Evolutionary conservation across 148 eudicot genomes (phyloP), one percentile per base, ranked within the genome.

Genomic region (Camellia sinensis): DNA sequence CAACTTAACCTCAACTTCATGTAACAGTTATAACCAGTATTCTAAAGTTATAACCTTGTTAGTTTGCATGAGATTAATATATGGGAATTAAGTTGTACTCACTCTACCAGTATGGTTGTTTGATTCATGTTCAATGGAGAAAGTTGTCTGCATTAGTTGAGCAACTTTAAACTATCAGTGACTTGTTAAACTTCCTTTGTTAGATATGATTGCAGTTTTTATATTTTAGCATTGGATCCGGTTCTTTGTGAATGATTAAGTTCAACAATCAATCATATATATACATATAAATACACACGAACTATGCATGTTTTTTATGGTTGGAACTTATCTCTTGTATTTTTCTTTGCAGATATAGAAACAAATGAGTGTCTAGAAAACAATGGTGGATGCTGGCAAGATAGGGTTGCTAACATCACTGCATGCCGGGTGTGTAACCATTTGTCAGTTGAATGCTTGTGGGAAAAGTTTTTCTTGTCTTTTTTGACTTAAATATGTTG

Each of bases 371-470:
- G 99, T 85, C 79, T 92, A 46, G 89, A 86, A 74, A 89, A 91
- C 85, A 92, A 96, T 82, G 99, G 99, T 14, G 98, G 98, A 74
- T 95, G 98, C 85, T 95, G 98, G 98, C 82, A 89, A 79, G 94
- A 95, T 82, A 93, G 85, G 83, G 68, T 82, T 81, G 79, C 88
- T 69, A 95, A 93, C 77, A 83, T 95, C 78, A 90, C 98, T 72
- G 97, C 98, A 59, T 95, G 98, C 89, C 92, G 90, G 92, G 98
- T 95, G 86, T 70, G 78, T 63, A 71, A 19, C 57, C 50, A 50
- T 81, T 67, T 75, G 44, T 43, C 19, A 19, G n/a, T n/a, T 29
- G 6, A 59, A 57, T 76, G 46, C 50, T 29, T 53, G 64, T 50
- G 48, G 75, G 13, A 71, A 19, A 44, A 41, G 6, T 15, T 62